A percentile compares a stretch with the other conserved stretches of the same genome.
phyloP scores from a whole-genome alignment of 106 monocot genomes.

The Dendrobium huoshanense region DNA sequence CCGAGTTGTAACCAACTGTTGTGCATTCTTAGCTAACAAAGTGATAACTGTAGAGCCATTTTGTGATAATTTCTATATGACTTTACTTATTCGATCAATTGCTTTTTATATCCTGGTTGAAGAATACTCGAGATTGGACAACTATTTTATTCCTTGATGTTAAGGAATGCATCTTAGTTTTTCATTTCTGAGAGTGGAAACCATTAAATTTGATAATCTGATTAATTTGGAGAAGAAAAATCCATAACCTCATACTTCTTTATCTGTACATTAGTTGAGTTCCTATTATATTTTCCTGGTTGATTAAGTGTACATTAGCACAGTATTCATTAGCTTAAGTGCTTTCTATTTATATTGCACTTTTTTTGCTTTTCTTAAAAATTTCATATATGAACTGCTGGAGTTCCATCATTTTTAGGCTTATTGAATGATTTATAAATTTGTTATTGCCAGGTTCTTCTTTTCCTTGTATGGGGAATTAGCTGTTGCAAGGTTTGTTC shows the following conservation, averaged over 20 bases:
- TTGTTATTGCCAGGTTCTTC: conserved; percentile 41
- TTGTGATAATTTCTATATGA: background rate
- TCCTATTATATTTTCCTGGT: background rate
- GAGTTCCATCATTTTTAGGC: background rate
- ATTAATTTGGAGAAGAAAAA: background rate
- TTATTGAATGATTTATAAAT: background rate
- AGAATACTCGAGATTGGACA: background rate
- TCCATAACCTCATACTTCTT: background rate
- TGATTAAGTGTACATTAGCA: background rate
- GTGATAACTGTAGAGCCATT: background rate
- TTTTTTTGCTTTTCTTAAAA: background rate
- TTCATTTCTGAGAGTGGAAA: background rate
- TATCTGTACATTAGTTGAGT: background rate
- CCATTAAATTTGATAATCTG: background rate
- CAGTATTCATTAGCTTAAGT: background rate
- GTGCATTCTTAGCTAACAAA: background rate
- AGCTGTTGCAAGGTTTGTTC: conserved; percentile 82
- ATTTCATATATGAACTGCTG: background rate
- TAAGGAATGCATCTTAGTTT: background rate
- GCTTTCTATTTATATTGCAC: background rate
- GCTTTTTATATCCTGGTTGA: background rate
- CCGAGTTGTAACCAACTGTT: background rate
- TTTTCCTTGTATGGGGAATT: conserved; percentile 81
- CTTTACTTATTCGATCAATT: background rate
- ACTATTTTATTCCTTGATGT: background rate